Evolutionary conservation across 345 rosid genomes (phyloP).

Genomic region (Odontarrhena argentea): DNA sequence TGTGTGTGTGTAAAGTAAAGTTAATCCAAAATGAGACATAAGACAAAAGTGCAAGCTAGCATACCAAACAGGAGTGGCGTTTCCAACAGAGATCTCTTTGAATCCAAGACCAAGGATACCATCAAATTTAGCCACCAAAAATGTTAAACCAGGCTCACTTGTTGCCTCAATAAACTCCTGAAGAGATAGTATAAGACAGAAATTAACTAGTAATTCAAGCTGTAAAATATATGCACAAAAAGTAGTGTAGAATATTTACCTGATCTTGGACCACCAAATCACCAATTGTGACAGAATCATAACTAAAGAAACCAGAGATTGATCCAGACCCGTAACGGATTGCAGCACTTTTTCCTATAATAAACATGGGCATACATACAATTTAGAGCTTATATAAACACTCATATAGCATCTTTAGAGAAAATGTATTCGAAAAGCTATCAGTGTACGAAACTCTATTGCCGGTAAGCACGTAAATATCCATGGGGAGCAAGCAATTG

Average conservation of each 20-base stretch:
- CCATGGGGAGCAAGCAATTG: too few relatives aligned
- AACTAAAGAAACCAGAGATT: conserved; percentile 79
- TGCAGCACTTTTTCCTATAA: conserved; percentile 62
- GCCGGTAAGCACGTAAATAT: too few relatives aligned
- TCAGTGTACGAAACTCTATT: neutral
- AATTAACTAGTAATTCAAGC: neutral
- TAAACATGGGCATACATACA: conserved; percentile 5
- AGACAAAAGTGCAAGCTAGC: too few relatives aligned
- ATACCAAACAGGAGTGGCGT: conserved; percentile 83
- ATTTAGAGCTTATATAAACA: neutral
- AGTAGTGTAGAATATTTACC: conserved; percentile 40
- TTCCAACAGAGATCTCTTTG: conserved; percentile 82
- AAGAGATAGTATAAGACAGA: neutral
- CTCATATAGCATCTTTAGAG: neutral
- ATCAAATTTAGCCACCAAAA: conserved; percentile 85
- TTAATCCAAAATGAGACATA: conserved; percentile 4
- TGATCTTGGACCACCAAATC: conserved; percentile 74
- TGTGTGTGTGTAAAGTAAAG: neutral
- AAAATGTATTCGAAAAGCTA: neutral
- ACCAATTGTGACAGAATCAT: conserved; percentile 79
- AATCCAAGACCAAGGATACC: conserved; percentile 94
- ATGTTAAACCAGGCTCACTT: conserved; percentile 75
- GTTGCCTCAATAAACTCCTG: conserved; percentile 96
- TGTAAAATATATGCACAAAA: neutral
- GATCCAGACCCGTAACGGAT: conserved; percentile 93